These are phyloP conservation scores for Xylaria castorea DNA, from an alignment of 495 filamentous ascomycete genomes.

Conservation along the genomic window DNA sequence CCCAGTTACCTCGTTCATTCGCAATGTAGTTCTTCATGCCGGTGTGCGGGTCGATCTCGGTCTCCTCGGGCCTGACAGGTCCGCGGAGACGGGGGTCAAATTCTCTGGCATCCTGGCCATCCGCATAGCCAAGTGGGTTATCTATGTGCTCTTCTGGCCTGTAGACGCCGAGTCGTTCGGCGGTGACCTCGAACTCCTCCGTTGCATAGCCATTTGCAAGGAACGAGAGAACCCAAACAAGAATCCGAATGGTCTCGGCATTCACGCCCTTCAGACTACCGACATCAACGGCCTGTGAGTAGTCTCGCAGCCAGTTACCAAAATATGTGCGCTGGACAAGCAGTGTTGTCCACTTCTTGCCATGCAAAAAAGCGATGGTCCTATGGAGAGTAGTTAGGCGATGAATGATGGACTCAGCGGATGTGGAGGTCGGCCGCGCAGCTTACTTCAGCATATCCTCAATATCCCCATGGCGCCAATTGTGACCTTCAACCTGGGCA, in stretches of 20 bases:
- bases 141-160: constrained; percentile 95
- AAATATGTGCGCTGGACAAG: constrained; percentile 93
- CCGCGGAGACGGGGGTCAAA: constrained; percentile 84
- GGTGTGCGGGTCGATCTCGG: constrained; percentile 81
- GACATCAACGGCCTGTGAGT: constrained; percentile 91
- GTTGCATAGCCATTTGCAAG: constrained; percentile 97
- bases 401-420: not conserved
- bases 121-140: constrained; percentile 90
- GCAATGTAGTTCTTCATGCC: constrained; percentile 99
- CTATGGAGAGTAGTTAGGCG: constrained; percentile 11
- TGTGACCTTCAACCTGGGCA: constrained; percentile 89
- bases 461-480: constrained; percentile 95
- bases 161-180: constrained; percentile 89
- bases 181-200: constrained; percentile 93
- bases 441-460: constrained; percentile 82
- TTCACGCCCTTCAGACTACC: constrained; percentile 89
- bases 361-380: constrained; percentile 82
- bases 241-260: constrained; percentile 85
- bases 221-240: constrained; percentile 92
- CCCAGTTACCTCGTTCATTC: constrained; percentile 83
- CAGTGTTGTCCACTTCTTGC: constrained; percentile 93
- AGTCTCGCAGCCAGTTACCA: constrained; percentile 79
- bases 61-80: constrained; percentile 75
- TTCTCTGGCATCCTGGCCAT: constrained; percentile 82
- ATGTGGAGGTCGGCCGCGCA: not conserved